These are phyloP conservation scores for Truncatella angustata DNA, from an alignment of 2,329 filamentous ascomycete species.

Conservation along the genomic window DNA sequence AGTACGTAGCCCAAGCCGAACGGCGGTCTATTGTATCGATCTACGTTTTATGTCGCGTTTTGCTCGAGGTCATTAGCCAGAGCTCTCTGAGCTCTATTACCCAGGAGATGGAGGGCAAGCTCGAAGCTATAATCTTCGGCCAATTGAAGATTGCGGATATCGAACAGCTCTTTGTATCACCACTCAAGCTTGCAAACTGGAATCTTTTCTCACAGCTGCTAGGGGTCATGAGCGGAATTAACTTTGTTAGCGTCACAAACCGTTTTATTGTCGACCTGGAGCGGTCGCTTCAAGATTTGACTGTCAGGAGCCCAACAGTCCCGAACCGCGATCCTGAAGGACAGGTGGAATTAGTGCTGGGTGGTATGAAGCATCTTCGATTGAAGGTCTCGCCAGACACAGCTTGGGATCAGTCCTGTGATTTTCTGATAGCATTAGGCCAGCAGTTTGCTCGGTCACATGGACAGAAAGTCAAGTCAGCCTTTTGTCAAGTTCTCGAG, in stretches of 20 bases:
- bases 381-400: slow-evolving; percentile 72
- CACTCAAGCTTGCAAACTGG: slow-evolving; percentile 91
- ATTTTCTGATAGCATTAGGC: slow-evolving; percentile 80
- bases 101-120: slow-evolving; percentile 85
- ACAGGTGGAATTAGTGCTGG: slow-evolving; percentile 81
- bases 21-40: slow-evolving; percentile 91
- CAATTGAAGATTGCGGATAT: slow-evolving; percentile 87
- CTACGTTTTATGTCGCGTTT: slow-evolving; percentile 88
- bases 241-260: slow-evolving; percentile 79
- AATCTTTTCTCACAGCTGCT: slow-evolving; percentile 88
- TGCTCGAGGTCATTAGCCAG: slow-evolving; percentile 92
- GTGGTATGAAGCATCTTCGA: slow-evolving; percentile 86
- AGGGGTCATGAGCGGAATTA: slow-evolving; percentile 93
- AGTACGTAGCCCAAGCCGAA: slow-evolving; percentile 76
- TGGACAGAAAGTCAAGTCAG: slow-evolving; percentile 85
- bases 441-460: slow-evolving; percentile 82
- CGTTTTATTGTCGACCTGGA: slow-evolving; percentile 83
- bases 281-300: slow-evolving; percentile 71
- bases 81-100: slow-evolving; percentile 81
- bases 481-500: slow-evolving; percentile 90
- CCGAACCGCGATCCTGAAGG: slow-evolving; percentile 69
- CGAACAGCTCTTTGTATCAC: slow-evolving; percentile 73
- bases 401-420: slow-evolving; percentile 82
- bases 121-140: slow-evolving; percentile 95
- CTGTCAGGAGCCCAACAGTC: slow-evolving; percentile 62